Base-by-base conservation (phyloP, 1,139 yeast species). In the Pichia sp. region DNA sequence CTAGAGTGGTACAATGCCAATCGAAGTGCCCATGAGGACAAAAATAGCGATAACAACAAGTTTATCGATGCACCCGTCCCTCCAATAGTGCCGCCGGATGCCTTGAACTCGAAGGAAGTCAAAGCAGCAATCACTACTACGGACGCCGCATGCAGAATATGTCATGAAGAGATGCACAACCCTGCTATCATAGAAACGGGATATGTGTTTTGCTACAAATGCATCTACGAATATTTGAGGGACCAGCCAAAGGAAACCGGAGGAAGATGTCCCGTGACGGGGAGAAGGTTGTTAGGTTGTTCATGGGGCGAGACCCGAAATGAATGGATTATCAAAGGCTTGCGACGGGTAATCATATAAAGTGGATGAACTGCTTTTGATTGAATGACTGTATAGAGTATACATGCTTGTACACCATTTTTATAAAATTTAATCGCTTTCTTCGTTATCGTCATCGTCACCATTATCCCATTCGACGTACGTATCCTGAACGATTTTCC, bases 141-240 rank as follows among this genome's bases (percentile, higher is more conserved):
- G 26, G 45, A 47, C 8, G 16, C 53, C 5, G 31, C 16, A 19
- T 92, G 98, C 68, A 90, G 95, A 0, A 68, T 92, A n/a, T 93
- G 98, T 64, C 72, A 78, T 34, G 72, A 80, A 10, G 75, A 71
- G 16, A 78, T 90, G 6, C 79, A 79, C 38, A 90, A 88, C 62
- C 97, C 97, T 2, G 90, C 97, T 0, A 81, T 87, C 5, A 81
- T 92, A 46, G 98, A 92, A 66, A 90, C 98, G 0, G 99, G 99
- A 0, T 83, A 84, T 60, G 96, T 90, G 0, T 88, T 87, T 62
- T 92, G 97, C 69, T 92, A 92, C 67, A 81, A 90, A 11, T 93
- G 99, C 69, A 90, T 92, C 23, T 82, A 82, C 65, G 79, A 81
- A 54, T 81, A 82, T 64, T 75, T 92, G 51, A 76, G 78, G 34